These are phyloP conservation scores for Apophysomyces elegans DNA, from an alignment of 371 early-diverging fungal genomes.

Conservation along the genomic window DNA sequence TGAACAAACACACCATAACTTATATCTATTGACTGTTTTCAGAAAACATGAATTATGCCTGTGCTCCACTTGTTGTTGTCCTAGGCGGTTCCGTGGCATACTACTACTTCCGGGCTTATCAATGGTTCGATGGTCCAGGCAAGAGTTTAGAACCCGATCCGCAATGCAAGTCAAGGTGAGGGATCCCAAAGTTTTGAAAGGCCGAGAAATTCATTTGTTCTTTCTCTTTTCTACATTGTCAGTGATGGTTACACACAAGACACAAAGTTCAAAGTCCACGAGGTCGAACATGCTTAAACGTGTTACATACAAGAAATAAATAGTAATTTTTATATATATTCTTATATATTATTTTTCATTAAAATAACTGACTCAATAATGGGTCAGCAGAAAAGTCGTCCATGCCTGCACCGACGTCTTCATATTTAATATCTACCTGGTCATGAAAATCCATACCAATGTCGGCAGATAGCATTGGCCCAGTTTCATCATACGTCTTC, in stretches of 20 bases:
- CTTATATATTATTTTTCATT: neutral
- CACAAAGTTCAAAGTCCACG: neutral
- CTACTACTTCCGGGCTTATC: conserved; percentile 50
- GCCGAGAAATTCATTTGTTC: too few species aligned
- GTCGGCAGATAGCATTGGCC: neutral
- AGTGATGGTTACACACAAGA: neutral
- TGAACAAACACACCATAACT: neutral
- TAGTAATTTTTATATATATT: too few species aligned
- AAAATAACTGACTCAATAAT: conserved; percentile 1
- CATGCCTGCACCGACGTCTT: conserved; percentile 11
- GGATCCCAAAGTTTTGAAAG: too few species aligned
- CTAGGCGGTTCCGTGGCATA: conserved; percentile 38
- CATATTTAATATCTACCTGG: conserved; percentile 4
- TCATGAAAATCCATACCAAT: conserved; percentile 1
- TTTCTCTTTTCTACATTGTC: neutral
- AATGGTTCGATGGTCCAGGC: conserved; percentile 59
- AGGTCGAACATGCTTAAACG: neutral
- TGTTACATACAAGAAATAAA: neutral
- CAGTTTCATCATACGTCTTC: neutral
- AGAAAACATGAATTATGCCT: conserved; percentile 51
- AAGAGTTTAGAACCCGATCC: conserved; percentile 38
- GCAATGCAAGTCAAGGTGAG: conserved; percentile 10
- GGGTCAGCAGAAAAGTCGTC: conserved; percentile 9
- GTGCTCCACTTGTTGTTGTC: conserved; percentile 37
- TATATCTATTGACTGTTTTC: neutral